These are phyloP conservation scores for Trifolium subterraneum DNA, from an alignment of 306 rosid genomes.

Conservation along the genomic window DNA sequence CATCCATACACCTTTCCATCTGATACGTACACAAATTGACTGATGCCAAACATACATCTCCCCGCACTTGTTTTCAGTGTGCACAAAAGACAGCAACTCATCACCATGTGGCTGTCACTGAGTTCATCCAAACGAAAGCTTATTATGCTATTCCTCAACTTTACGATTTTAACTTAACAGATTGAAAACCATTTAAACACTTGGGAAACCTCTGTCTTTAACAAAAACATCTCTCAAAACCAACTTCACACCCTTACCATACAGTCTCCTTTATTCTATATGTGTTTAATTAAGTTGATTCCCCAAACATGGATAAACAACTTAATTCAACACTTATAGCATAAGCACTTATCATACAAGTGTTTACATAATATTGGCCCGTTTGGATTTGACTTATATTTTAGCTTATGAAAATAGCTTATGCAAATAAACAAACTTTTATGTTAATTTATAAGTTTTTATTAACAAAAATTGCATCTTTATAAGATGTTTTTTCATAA, in stretches of 20 bases:
- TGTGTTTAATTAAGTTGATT: no score
- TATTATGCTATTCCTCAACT: neutral
- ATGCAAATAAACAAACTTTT: no score
- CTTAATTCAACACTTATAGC: neutral
- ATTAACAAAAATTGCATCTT: no score
- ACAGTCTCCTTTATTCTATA: no score
- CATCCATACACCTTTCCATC: neutral
- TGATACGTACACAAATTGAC: neutral
- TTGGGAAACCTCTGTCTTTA: neutral
- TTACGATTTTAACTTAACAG: neutral
- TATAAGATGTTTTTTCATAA: no score
- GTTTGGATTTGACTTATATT: no score
- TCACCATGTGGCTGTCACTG: neutral
- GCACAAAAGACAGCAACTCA: neutral
- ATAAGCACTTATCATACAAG: neutral
- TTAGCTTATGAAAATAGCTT: no score
- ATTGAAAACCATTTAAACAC: neutral
- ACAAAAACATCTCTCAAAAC: neutral
- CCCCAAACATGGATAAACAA: neutral
- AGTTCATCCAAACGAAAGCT: neutral
- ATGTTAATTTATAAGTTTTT: no score
- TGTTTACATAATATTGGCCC: no score
- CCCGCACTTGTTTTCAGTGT: neutral
- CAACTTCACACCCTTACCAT: no score
- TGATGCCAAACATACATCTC: neutral